Base-by-base conservation (phyloP, 257 asterid species). In the Capsicum chinense region DNA sequence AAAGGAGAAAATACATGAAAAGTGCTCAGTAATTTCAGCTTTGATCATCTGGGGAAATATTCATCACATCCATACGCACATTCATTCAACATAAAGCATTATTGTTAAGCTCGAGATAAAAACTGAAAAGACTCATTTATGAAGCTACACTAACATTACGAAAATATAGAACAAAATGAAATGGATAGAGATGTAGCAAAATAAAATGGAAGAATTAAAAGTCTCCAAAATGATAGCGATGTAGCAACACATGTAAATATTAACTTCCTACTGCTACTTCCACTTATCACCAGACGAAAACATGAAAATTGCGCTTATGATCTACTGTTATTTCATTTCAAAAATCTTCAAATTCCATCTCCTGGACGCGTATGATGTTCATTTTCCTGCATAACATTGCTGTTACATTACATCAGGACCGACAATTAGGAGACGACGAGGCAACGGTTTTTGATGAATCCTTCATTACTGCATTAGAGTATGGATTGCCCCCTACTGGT, bases 41-140 rank as follows among this genome's bases (percentile, higher is more conserved):
- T 92, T 97, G 98, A 89, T 94, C 98, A 93, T 90, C 93, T 93
- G 97, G 97, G 97, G 98, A 94, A 94, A 94, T 68, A 88, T 70
- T 92, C 91, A 12, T 90, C 92, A 89, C 10, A 73, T 85, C 91
- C 89, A 89, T 58, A 9, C 0, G 0, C 33, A 69, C 0, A 39
- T 4, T 7, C 19, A 68, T 0, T 5, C 0, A n/a, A 12, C 26
- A 64, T 9, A 5, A 13, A 0, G 6, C 48, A 66, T 5, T 6
- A 56, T 13, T 56, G 57, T 14, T 14, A 6, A 13, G 57, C 57
- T 52, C 14, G 5, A 52, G 14, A 21, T 10, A 21, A 21, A 21
- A 21, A 15, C 2, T 7, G 0, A 11, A 63, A 1, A 63, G 3
- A 4, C 9, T 21, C 0, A 6, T 63, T 5, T 11, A 21, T 21